Evolutionary conservation across 257 asterid species (phyloP).

Genomic region (Penstemon newberryi): DNA sequence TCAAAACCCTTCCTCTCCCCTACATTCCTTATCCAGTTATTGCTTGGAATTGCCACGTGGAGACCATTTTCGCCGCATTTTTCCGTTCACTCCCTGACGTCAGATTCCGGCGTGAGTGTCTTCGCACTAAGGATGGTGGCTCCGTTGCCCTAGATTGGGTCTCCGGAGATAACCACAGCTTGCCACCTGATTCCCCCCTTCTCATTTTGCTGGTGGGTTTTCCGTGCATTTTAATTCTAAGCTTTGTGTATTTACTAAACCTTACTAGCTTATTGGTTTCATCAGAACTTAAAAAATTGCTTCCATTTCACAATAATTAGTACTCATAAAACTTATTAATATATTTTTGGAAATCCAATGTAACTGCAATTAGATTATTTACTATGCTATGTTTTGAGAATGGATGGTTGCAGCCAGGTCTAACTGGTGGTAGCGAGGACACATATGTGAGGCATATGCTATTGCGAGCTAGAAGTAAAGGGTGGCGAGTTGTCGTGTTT

Average conservation of each 20-base stretch:
- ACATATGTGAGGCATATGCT: slow-evolving; percentile 90
- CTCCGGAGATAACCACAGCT: slow-evolving; percentile 52
- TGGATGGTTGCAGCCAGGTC: slow-evolving; percentile 82
- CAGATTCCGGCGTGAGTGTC: slow-evolving; percentile 75
- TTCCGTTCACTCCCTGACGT: slow-evolving; percentile 75
- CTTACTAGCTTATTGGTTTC: background rate
- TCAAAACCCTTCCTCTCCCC: slow-evolving; percentile 52
- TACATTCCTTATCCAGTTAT: slow-evolving; percentile 63
- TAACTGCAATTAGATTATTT: background rate
- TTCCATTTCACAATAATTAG: background rate
- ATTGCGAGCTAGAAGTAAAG: slow-evolving; percentile 68
- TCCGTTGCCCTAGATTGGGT: slow-evolving; percentile 86
- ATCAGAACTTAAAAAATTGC: background rate
- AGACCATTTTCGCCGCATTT: slow-evolving; percentile 86
- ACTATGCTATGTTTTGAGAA: slow-evolving; percentile 13
- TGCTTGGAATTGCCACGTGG: slow-evolving; percentile 71
- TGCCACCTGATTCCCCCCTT: slow-evolving; percentile 66
- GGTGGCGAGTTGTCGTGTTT: slow-evolving; percentile 89
- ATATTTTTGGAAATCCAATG: no score
- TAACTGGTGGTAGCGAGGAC: slow-evolving; percentile 93
- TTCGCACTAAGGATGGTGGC: slow-evolving; percentile 80
- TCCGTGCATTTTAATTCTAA: no score
- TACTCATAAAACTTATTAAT: no score
- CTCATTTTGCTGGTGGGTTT: slow-evolving; percentile 71
- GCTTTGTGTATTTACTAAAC: no score